phyloP scores from a whole-genome alignment of 164 flowering plant genomes.

The Brasenia schreberi region DNA sequence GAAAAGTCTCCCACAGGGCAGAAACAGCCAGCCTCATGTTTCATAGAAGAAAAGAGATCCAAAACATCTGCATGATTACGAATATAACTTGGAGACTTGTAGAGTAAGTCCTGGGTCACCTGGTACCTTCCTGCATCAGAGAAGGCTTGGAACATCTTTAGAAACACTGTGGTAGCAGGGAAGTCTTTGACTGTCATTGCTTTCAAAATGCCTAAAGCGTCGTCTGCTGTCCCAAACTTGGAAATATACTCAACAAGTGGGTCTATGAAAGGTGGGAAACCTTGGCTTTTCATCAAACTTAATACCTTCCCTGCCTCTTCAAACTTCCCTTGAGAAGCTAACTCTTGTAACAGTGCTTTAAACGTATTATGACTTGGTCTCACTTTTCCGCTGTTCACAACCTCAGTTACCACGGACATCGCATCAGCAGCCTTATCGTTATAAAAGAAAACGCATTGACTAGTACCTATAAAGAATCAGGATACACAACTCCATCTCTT shows the following conservation, averaged over 20 bases:
- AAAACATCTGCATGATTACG: slow-evolving; percentile 64
- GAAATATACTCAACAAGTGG: too few species aligned
- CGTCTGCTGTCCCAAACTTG: slow-evolving; percentile 50
- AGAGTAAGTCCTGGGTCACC: slow-evolving; percentile 49
- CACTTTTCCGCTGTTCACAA: slow-evolving; percentile 26
- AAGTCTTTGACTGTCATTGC: slow-evolving; percentile 42
- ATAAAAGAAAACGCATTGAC: slow-evolving; percentile 34
- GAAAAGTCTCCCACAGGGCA: slow-evolving; percentile 38
- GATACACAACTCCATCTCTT: slow-evolving; percentile 21
- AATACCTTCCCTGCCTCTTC: slow-evolving; percentile 41
- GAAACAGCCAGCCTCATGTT: slow-evolving; percentile 55
- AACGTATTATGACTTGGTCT: slow-evolving; percentile 48
- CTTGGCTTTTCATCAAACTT: slow-evolving; percentile 57
- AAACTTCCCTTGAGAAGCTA: slow-evolving; percentile 37
- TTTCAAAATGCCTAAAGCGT: slow-evolving; percentile 39
- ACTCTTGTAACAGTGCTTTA: slow-evolving; percentile 30
- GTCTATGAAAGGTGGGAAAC: slow-evolving; percentile 39
- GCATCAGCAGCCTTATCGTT: slow-evolving; percentile 38
- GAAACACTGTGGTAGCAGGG: slow-evolving; percentile 47
- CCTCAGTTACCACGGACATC: slow-evolving; percentile 26
- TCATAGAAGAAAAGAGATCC: too few species aligned
- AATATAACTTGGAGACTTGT: slow-evolving; percentile 45
- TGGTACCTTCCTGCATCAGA: slow-evolving; percentile 47
- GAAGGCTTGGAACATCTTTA: slow-evolving; percentile 48
- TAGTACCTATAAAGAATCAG: slow-evolving; percentile 41